Evolutionary conservation across 108 stramenopile genomes (phyloP), one percentile per base, ranked within the genome.

Genomic region (Aurantiochytrium sp.): DNA sequence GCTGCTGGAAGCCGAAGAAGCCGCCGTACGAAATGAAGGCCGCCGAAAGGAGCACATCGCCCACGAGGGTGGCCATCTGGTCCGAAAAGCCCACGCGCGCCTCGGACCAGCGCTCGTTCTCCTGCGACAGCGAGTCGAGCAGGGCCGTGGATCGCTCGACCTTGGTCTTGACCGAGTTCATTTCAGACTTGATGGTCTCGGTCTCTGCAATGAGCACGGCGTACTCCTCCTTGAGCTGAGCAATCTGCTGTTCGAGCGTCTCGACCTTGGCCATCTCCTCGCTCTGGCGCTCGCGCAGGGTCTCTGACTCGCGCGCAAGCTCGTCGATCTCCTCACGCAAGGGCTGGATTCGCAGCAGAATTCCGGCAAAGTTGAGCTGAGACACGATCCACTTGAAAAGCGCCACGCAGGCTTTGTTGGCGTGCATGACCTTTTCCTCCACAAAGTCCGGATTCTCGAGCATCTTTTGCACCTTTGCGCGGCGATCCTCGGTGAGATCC

Each of bases 31-130:
- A 98, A 0, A 99, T 88, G 68, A 98, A 98, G 2, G 96, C 97
- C 6, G 96, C 97, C 88, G 96, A 93, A 54, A 98, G 89, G 30
- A 98, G 92, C 39, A 93, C 94, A 89, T 98, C 98, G 50, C 98
- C 98, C 55, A 97, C 94, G 17, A 99, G 90, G 65, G 93, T 95
- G 36, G 92, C 88, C 85, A 98, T 86, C 50, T 96, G 95, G 21
- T 90, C 68, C 85, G 95, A 92, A 86, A 99, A 99, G 39, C 91
- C 88, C 89, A 94, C 94, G 21, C 95, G 92, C 45, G 96, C 95
- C 89, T 94, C 95, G 22, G 95, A 86, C 99, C 99, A 99, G 41
- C 99, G 96, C 36, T 95, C 95, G 88, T 97, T 97, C 87, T 99
- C 99, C 85, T 96, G 94, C 53, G 94, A 94, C 55, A 99, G 90